Evolutionary conservation across 139 green algal species (phyloP).

Genomic region (Chlamydomonas applanata): DNA sequence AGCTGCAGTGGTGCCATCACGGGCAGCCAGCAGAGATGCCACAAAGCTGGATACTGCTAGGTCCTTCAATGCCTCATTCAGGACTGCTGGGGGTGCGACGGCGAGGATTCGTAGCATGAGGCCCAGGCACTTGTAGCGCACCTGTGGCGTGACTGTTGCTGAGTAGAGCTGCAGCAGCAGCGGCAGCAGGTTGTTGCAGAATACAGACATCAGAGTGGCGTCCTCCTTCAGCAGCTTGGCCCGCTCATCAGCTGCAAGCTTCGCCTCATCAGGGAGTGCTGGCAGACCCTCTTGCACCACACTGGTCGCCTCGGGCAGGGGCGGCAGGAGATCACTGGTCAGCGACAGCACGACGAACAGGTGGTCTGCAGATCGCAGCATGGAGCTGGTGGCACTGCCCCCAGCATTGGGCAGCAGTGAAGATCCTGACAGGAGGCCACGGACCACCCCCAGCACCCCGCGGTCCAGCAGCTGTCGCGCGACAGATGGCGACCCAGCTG

Average conservation of each 20-base stretch:
- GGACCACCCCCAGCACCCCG: conserved; percentile 30
- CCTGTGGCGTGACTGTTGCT: conserved; percentile 51
- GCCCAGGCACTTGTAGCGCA: conserved; percentile 70
- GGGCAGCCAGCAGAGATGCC: conserved; percentile 66
- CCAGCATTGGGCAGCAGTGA: conserved; percentile 43
- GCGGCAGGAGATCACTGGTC: conserved; percentile 71
- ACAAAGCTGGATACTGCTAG: conserved; percentile 81
- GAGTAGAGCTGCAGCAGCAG: conserved; percentile 75
- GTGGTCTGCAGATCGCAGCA: conserved; percentile 76
- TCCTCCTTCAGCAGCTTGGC: conserved; percentile 52
- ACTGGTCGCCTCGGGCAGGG: conserved; percentile 58
- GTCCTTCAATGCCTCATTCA: conserved; percentile 65
- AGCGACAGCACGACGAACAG: conserved; percentile 81
- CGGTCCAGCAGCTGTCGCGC: conserved; percentile 65
- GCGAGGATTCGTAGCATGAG: conserved; percentile 74
- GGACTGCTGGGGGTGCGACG: conserved; percentile 42
- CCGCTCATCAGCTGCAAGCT: background rate
- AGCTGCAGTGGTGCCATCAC: conserved; percentile 55
- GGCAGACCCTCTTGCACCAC: conserved; percentile 43
- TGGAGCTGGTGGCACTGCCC: conserved; percentile 20
- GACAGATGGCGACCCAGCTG: conserved; percentile 46
- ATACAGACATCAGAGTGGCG: conserved; percentile 55
- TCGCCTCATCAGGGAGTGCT: background rate
- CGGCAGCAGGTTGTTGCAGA: conserved; percentile 70
- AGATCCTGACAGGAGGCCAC: conserved; percentile 42